Evolutionary conservation across 352 stramenopile genomes (phyloP).

Genomic region (Phytophthora melonis): DNA sequence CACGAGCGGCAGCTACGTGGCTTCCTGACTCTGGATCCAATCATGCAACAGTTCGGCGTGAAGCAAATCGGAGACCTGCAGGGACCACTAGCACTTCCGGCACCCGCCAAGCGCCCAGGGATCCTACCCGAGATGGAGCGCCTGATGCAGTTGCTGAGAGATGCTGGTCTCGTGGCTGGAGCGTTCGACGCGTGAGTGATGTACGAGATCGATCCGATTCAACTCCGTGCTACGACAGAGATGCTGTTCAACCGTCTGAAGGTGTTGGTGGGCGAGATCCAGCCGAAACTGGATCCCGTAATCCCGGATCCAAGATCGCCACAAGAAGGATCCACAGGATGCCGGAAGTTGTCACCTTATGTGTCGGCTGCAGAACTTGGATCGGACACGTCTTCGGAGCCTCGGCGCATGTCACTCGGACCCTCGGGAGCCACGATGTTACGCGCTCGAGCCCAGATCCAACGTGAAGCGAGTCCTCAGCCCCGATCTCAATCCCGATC

Average conservation of each 20-base stretch:
- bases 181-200: not conserved
- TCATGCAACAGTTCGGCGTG: not conserved
- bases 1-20: not conserved
- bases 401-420: not conserved
- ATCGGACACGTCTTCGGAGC: not conserved
- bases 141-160: not conserved
- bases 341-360: not conserved
- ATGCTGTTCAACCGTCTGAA: not conserved
- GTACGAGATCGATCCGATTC: too few species aligned
- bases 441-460: too few species aligned
- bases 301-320: not conserved
- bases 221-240: not conserved
- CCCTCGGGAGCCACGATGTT: not conserved
- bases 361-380: not conserved
- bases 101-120: too few species aligned
- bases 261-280: not conserved
- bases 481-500: too few species aligned
- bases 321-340: not conserved
- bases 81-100: not conserved
- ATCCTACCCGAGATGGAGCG: too few species aligned
- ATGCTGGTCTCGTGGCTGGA: not conserved
- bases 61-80: not conserved
- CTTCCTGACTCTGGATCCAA: not conserved
- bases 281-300: too few species aligned
- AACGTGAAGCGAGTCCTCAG: too few species aligned